phyloP scores from a whole-genome alignment of 257 asterid species.

The Fraxinus cuspidata region DNA sequence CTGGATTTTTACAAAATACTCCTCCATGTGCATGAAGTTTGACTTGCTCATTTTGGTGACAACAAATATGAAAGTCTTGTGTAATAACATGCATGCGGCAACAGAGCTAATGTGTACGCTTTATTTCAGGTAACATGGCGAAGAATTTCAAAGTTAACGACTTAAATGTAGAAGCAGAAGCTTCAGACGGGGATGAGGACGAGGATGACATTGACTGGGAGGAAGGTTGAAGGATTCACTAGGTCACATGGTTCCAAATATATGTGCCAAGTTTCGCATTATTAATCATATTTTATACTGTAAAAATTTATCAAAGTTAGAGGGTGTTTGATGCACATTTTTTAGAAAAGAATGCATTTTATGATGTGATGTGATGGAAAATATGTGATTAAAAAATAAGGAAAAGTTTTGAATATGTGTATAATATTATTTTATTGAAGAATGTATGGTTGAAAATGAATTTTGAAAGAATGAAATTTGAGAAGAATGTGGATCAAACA shows the following conservation, averaged over 20 bases:
- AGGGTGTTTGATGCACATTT: too few relatives aligned
- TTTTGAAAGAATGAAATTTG: too few relatives aligned
- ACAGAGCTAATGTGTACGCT: not conserved
- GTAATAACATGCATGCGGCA: not conserved
- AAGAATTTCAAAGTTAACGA: slow-evolving; percentile 58
- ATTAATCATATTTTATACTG: not conserved
- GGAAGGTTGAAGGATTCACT: slow-evolving; percentile 48
- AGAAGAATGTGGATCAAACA: too few relatives aligned
- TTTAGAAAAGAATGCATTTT: too few relatives aligned
- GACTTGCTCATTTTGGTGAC: not conserved
- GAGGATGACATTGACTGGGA: slow-evolving; percentile 82
- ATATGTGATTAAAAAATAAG: too few relatives aligned
- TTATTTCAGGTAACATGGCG: slow-evolving; percentile 38
- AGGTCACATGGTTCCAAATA: not conserved
- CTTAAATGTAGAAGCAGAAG: slow-evolving; percentile 75
- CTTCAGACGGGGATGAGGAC: slow-evolving; percentile 50
- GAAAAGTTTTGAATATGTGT: too few relatives aligned
- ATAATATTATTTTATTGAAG: too few relatives aligned
- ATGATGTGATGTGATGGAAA: too few relatives aligned
- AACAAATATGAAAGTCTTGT: not conserved
- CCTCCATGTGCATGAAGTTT: not conserved
- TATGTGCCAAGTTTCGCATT: not conserved
- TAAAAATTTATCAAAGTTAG: not conserved
- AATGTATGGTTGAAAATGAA: too few relatives aligned
- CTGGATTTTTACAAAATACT: not conserved